A percentile compares a stretch with the other conserved stretches of the same genome.
Evolutionary conservation across 305 asterid genomes (phyloP).

Genomic region (Salvia sclarea): DNA sequence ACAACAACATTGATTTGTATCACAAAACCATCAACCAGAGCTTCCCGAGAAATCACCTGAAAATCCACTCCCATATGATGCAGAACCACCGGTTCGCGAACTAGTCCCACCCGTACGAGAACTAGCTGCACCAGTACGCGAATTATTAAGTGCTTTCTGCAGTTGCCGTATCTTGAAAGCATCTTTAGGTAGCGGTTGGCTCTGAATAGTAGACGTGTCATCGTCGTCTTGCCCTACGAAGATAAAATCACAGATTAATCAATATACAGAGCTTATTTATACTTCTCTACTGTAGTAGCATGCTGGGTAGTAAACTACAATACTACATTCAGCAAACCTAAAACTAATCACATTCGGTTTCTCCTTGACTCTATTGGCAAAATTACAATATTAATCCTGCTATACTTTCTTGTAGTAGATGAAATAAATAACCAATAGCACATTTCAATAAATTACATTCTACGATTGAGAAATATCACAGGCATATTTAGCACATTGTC

Average conservation of each 20-base stretch:
- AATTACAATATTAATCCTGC: neutral
- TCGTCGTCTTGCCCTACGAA: conserved; percentile 79
- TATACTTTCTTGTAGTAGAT: neutral
- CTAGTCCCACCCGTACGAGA: conserved; percentile 68
- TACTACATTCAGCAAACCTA: neutral
- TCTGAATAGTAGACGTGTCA: conserved; percentile 61
- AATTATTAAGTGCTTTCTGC: conserved; percentile 57
- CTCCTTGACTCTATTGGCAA: neutral
- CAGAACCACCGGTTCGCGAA: conserved; percentile 32
- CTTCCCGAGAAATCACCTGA: conserved; percentile 88
- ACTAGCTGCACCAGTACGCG: conserved; percentile 26
- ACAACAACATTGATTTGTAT: conserved; percentile 15
- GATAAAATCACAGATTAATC: neutral
- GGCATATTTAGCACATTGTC: neutral
- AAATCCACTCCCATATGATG: conserved; percentile 89
- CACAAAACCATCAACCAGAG: conserved; percentile 45
- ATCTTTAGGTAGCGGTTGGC: conserved; percentile 83
- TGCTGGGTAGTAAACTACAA: neutral
- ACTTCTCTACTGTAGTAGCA: neutral
- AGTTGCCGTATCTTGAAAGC: conserved; percentile 86
- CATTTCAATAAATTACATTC: neutral
- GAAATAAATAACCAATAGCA: neutral
- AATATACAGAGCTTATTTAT: neutral
- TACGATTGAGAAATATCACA: neutral
- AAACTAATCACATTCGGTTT: neutral